Evolutionary conservation across 352 stramenopile species (phyloP).

Genomic region (Thraustotheca clavata): DNA sequence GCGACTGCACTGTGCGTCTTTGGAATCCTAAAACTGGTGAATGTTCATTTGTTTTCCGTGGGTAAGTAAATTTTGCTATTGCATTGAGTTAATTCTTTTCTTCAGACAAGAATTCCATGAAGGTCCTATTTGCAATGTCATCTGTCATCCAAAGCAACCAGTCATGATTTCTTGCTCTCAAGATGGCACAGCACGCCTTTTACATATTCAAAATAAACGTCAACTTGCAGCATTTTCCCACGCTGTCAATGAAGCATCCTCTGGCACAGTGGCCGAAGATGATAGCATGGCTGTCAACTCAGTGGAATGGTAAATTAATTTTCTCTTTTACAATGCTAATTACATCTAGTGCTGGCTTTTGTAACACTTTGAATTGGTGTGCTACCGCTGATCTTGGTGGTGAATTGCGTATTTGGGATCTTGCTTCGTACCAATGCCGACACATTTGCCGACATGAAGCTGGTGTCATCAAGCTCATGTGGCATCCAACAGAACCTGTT

Average conservation of each 20-base stretch:
- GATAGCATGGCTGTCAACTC: conserved; percentile 61
- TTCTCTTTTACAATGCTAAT: background rate
- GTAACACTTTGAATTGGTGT: conserved; percentile 89
- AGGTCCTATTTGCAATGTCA: conserved; percentile 86
- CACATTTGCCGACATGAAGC: conserved; percentile 81
- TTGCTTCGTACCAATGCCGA: conserved; percentile 81
- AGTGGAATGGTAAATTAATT: conserved; percentile 61
- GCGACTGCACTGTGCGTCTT: conserved; percentile 90
- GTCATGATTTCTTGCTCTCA: conserved; percentile 89
- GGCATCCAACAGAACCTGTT: conserved; percentile 69
- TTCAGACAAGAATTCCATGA: conserved; percentile 76
- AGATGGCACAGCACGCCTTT: conserved; percentile 89
- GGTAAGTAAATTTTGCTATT: conserved; percentile 29
- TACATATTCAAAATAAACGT: conserved; percentile 92
- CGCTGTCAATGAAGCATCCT: conserved; percentile 42
- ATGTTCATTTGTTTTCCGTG: conserved; percentile 85
- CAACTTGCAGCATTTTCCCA: conserved; percentile 85
- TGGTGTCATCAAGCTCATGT: conserved; percentile 87
- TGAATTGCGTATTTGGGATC: conserved; percentile 94
- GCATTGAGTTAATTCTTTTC: background rate
- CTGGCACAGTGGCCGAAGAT: conserved; percentile 42
- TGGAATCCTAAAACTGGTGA: conserved; percentile 95
- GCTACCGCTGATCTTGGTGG: conserved; percentile 93
- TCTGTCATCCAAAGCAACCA: conserved; percentile 88
- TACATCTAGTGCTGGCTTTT: conserved; percentile 85